Conservation (phyloP, 2,329 filamentous ascomycete genomes). For the Sporothrix pallida region DNA sequence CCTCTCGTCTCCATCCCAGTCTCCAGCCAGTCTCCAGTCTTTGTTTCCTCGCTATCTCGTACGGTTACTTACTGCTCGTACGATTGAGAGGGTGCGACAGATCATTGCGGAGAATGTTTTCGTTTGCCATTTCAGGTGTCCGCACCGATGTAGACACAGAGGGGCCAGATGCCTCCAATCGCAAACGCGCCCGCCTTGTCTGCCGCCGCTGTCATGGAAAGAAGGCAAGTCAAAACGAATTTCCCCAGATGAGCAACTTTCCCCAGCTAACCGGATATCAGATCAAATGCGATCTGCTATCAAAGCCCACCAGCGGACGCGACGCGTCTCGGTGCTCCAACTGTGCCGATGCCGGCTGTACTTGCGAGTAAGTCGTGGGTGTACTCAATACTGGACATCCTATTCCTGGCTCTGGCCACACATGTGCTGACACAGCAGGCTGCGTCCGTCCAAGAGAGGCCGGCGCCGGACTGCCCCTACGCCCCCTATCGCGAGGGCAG, state of each 20-base stretch:
- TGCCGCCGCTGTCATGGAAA: conserved; percentile 9
- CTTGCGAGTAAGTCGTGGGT: background rate
- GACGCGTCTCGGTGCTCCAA: conserved; percentile 12
- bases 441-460: conserved; percentile 7
- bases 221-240: background rate
- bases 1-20: background rate
- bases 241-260: no score
- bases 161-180: background rate
- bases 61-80: background rate
- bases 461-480: background rate
- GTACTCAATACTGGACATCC: no score
- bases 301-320: background rate
- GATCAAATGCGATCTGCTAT: background rate
- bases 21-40: background rate
- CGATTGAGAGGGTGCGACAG: background rate
- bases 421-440: background rate
- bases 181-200: conserved; percentile 5
- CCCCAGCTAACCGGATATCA: background rate
- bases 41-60: background rate
- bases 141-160: background rate
- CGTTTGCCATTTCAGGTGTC: background rate
- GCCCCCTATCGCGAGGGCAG: background rate
- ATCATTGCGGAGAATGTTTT: background rate
- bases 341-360: conserved; percentile 13
- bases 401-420: no score